These are phyloP conservation scores for Penicillium longicatenatum DNA, from an alignment of 495 filamentous ascomycete species.

Conservation along the genomic window DNA sequence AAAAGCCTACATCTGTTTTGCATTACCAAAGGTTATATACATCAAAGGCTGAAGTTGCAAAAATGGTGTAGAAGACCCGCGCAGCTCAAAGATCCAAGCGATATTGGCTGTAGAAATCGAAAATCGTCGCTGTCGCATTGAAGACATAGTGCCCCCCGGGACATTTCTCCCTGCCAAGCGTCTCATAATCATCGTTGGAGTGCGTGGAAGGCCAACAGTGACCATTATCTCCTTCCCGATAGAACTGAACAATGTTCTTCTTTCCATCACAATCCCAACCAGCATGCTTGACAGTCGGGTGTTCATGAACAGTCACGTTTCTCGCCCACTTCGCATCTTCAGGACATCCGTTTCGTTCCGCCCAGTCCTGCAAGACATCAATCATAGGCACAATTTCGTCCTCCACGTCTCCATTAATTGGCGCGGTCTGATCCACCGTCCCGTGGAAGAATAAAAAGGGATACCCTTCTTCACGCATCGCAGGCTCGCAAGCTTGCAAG, in stretches of 20 bases:
- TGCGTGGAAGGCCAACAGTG: constrained; percentile 52
- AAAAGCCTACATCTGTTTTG: too few relatives aligned
- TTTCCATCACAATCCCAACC: constrained; percentile 40
- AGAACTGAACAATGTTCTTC: constrained; percentile 46
- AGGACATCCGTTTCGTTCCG: constrained; percentile 32
- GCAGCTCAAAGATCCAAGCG: too few relatives aligned
- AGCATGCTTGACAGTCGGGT: constrained; percentile 26
- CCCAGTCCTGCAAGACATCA: constrained; percentile 44
- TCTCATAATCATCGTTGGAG: constrained; percentile 37
- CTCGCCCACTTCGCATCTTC: constrained; percentile 15
- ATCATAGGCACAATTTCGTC: constrained; percentile 21
- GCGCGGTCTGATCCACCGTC: constrained; percentile 35
- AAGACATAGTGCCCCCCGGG: constrained; percentile 23
- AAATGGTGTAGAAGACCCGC: too few relatives aligned
- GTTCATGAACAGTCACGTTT: constrained; percentile 22
- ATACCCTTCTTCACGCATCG: constrained; percentile 22
- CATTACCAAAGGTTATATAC: too few relatives aligned
- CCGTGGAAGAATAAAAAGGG: constrained; percentile 56
- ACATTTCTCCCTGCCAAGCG: constrained; percentile 10
- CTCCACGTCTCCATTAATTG: constrained; percentile 24
- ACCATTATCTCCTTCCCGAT: constrained; percentile 45
- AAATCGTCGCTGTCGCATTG: constrained; percentile 29
- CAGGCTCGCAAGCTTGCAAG: constrained; percentile 27
- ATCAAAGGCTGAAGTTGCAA: too few relatives aligned
- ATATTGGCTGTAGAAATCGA: too few relatives aligned